Percentiles rank a stretch among this genome's conserved stretches.
phyloP scores from a whole-genome alignment of 2,329 filamentous ascomycete species.

The Aureobasidium sp. region DNA sequence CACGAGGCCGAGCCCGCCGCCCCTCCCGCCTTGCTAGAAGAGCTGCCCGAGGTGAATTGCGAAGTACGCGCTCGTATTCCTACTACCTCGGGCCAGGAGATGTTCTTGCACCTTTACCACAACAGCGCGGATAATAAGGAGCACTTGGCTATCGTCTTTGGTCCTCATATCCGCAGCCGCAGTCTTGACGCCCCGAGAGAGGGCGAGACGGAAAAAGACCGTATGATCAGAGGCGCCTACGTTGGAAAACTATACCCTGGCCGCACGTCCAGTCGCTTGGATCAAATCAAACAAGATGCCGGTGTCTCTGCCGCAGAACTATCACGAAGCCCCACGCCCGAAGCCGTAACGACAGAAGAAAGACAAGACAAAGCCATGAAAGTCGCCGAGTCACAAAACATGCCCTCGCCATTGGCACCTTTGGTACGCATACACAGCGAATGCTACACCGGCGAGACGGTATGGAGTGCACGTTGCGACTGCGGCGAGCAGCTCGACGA shows the following conservation, averaged over 20 bases:
- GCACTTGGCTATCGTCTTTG: slow-evolving; percentile 94
- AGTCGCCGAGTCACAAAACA: neutral
- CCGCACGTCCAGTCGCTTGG: slow-evolving; percentile 63
- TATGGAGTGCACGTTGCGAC: slow-evolving; percentile 95
- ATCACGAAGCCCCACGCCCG: slow-evolving; percentile 3
- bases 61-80: slow-evolving; percentile 91
- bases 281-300: slow-evolving; percentile 38
- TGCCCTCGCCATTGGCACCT: slow-evolving; percentile 42
- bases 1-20: slow-evolving; percentile 30
- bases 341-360: neutral
- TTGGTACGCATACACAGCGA: slow-evolving; percentile 94
- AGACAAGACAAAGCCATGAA: slow-evolving; percentile 1
- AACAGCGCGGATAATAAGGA: slow-evolving; percentile 94
- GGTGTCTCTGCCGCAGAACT: slow-evolving; percentile 18
- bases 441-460: slow-evolving; percentile 97
- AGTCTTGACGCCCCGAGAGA: slow-evolving; percentile 61
- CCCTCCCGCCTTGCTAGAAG: slow-evolving; percentile 64
- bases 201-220: slow-evolving; percentile 77
- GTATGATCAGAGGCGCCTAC: slow-evolving; percentile 93
- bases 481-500: slow-evolving; percentile 97
- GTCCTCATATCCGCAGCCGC: slow-evolving; percentile 67
- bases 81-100: slow-evolving; percentile 82
- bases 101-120: slow-evolving; percentile 92
- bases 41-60: slow-evolving; percentile 80
- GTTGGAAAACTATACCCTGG: slow-evolving; percentile 81